Evolutionary conservation across 2,329 filamentous ascomycete species (phyloP).

Genomic region (Magnaporthiopsis rhizophila): DNA sequence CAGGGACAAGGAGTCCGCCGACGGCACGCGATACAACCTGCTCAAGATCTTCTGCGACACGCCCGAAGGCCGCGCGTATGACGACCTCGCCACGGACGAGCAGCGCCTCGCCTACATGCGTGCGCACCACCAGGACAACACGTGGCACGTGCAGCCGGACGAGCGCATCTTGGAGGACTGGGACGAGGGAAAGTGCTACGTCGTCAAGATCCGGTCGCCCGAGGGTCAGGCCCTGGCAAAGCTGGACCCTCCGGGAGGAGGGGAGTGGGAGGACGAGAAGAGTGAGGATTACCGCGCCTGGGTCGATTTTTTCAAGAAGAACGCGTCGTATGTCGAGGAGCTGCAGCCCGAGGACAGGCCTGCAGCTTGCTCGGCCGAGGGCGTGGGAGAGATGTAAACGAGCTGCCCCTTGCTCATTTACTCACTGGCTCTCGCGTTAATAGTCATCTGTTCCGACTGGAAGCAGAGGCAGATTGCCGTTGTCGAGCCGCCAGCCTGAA

Average conservation of each 20-base stretch:
- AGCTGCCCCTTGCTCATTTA: too few species aligned
- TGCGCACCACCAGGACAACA: background rate
- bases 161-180: background rate
- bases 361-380: background rate
- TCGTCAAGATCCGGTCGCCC: background rate
- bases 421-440: too few species aligned
- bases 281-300: background rate
- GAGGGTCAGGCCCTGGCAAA: background rate
- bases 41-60: slow-evolving; percentile 1
- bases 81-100: background rate
- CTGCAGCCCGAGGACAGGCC: background rate
- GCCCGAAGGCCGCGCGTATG: background rate
- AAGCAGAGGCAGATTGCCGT: too few species aligned
- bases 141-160: background rate
- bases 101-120: slow-evolving; percentile 1
- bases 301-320: background rate
- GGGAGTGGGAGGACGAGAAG: background rate
- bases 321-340: background rate
- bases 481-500: too few species aligned
- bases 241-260: background rate
- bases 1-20: background rate
- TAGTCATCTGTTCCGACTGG: too few species aligned
- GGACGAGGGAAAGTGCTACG: background rate
- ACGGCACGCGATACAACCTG: background rate
- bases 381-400: background rate